These are phyloP conservation scores for Asterophora lycoperdoides DNA, from an alignment of 768 basidiomycete species.

Conservation along the genomic window DNA sequence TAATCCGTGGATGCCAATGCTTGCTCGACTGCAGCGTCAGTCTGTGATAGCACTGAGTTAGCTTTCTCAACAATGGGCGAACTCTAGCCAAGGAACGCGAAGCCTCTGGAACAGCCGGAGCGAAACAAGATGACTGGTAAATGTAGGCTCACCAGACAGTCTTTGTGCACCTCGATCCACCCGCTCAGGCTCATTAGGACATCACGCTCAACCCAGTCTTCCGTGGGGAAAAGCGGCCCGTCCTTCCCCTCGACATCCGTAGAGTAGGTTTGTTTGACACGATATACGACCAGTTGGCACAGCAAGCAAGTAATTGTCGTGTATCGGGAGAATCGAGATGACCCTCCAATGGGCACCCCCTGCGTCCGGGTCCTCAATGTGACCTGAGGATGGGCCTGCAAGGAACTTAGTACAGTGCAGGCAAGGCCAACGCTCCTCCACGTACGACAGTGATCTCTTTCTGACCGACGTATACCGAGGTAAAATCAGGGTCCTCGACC, in stretches of 20 bases:
- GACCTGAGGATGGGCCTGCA: constrained; percentile 62
- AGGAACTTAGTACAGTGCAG: constrained; percentile 6
- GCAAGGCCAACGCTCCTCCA: constrained; percentile 14
- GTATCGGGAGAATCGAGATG: constrained; percentile 51
- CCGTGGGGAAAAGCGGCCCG: constrained; percentile 62
- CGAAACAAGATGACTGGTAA: constrained; percentile 8
- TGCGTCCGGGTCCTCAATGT: constrained; percentile 61
- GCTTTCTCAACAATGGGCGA: background rate
- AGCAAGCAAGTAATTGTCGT: constrained; percentile 66
- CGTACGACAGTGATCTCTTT: constrained; percentile 65
- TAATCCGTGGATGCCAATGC: constrained; percentile 40
- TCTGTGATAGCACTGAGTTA: constrained; percentile 27
- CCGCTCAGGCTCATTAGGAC: constrained; percentile 62
- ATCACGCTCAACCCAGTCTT: constrained; percentile 76
- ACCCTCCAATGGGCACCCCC: constrained; percentile 37
- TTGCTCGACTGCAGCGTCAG: constrained; percentile 32
- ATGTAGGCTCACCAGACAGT: constrained; percentile 57
- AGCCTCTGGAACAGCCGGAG: background rate
- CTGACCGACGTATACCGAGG: constrained; percentile 58
- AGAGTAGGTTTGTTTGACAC: constrained; percentile 57
- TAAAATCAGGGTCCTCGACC: constrained; percentile 39
- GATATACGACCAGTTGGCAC: constrained; percentile 64
- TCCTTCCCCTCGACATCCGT: constrained; percentile 56
- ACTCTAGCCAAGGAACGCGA: background rate
- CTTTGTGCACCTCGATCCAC: constrained; percentile 68